These are phyloP conservation scores for Metschnikowia colocasiae DNA, from an alignment of 805 yeast genomes.

Conservation along the genomic window DNA sequence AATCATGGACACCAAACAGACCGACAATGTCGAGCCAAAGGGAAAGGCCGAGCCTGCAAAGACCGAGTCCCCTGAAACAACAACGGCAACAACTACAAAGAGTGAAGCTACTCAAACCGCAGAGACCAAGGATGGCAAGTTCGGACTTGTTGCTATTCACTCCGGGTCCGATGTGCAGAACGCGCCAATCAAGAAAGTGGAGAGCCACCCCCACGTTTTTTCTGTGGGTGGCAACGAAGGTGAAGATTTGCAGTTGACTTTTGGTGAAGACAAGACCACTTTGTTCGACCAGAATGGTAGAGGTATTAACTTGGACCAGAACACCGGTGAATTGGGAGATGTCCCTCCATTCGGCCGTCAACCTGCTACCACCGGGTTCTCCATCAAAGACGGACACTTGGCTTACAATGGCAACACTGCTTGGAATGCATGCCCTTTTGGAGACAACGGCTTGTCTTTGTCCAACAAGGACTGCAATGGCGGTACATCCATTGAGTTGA, in stretches of 20 bases:
- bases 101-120: not conserved
- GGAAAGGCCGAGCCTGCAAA: constrained; percentile 13
- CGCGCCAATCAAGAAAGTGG: too few species aligned
- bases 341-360: too few species aligned
- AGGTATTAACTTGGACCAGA: constrained; percentile 26
- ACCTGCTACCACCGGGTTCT: constrained; percentile 37
- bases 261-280: constrained; percentile 23
- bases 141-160: too few species aligned
- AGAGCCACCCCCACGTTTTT: too few species aligned
- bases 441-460: constrained; percentile 20
- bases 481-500: constrained; percentile 27
- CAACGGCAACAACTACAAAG: not conserved
- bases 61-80: not conserved
- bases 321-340: constrained; percentile 33
- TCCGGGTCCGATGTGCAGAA: too few species aligned
- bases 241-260: constrained; percentile 16
- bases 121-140: too few species aligned
- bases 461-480: constrained; percentile 27
- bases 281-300: constrained; percentile 30
- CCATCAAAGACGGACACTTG: constrained; percentile 37
- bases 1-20: not conserved
- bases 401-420: constrained; percentile 28
- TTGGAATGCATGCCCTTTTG: constrained; percentile 40
- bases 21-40: constrained; percentile 14
- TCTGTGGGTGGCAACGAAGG: not conserved